Evolutionary conservation across 148 eudicot species (phyloP), one percentile per base, ranked within the genome.

Genomic region (Arctostaphylos glauca): DNA sequence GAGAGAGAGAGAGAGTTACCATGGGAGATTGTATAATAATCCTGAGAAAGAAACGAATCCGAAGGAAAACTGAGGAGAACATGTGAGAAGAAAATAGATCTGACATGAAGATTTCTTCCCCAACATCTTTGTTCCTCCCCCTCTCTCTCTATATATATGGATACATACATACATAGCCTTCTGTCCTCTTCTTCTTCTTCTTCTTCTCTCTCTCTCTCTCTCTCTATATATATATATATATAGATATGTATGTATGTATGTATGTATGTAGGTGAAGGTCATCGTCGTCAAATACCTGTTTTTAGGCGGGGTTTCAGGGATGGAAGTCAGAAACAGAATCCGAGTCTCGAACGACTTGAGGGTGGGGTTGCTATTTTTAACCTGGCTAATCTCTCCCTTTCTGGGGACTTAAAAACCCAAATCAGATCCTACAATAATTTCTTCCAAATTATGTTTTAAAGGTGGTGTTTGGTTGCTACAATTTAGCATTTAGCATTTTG

Each of bases 261-360:
- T 62, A 25, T 25, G 12, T 46, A 21, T 74, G 38, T 9, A 5
- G 6, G 7, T 3, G 14, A n/a, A 21, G 18, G 25, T 12, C 77
- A 49, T 73, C 76, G 4, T 44, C 43, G 74, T 68, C 76, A 72
- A 18, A 72, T 41, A 41, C 55, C 38, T n/a, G 25, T 49, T 74
- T 74, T 49, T n/a, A 74, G 77, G 55, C 77, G 55, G 77, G 55
- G 38, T 47, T 48, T 48, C 19, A 48, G 77, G 77, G 41, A n/a
- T 49, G n/a, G 19, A 74, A 21, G 77, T 48, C 41, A 47, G 53
- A 18, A 74, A 49, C 41, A 21, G 41, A 74, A 48, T 74, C 53
- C 31, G 54, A 74, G 15, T 23, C 70, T 64, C 8, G 70, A 67
- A 70, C 48, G 21, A 70, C 19, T 31, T 31, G 38, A 31, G 38